Evolutionary conservation across 2,329 filamentous ascomycete species (phyloP), one percentile per base, ranked within the genome.

Genomic region (Aphanocladium album): DNA sequence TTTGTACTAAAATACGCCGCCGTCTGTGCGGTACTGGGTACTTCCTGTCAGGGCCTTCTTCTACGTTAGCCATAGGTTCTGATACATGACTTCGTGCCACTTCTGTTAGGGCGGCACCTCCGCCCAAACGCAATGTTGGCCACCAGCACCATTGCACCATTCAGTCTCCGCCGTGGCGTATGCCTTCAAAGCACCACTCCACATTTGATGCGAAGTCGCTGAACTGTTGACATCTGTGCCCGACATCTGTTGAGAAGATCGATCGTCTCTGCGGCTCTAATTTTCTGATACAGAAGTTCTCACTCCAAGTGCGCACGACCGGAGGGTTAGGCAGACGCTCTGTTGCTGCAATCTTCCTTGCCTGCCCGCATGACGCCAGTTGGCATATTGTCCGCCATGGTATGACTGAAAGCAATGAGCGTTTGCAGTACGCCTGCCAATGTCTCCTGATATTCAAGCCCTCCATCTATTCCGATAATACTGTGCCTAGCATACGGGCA

Each of bases 401-500:
- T 58, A 62, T 57, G 43, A 58, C 49, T 58, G 55, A 41, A 50
- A 49, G 47, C 54, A 45, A 62, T 53, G 60, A 63, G 53, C 43
- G 45, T 57, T 61, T 39, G 50, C 62, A 57, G 58, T 53, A 43
- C 49, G 54, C 37, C 50, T 61, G 58, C 53, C 61, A 62, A 56
- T 60, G 59, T 67, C 62, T 55, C 41, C 39, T 35, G 45, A 51
- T 41, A 19, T 41, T n/a, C 21, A 19, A 57, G 19, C 11, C 33
- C 27, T 23, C 30, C 21, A 53, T 59, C 45, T 49, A 33, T 62
- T 55, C 52, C 33, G 64, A 33, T 45, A 55, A 60, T 64, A 65
- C 65, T 66, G 60, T 57, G 67, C 65, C 14, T 52, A 61, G 67
- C 59, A 65, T 66, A 51, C 60, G 60, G 68, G 68, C 67, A 83